Percentiles rank a stretch among this genome's conserved stretches.
phyloP scores from a whole-genome alignment of 768 basidiomycete species.

The Hypholoma fasciculare region DNA sequence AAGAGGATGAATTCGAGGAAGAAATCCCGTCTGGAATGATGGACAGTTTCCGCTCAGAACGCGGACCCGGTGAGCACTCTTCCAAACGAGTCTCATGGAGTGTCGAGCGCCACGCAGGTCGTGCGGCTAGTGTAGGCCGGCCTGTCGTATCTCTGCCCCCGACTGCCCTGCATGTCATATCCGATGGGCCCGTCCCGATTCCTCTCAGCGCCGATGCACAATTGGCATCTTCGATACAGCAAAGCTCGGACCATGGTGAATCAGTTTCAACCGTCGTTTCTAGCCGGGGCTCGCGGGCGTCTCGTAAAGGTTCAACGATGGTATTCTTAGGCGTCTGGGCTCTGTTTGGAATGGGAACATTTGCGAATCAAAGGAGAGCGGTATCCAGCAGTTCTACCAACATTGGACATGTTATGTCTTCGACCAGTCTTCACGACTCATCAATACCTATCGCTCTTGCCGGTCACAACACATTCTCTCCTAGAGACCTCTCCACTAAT shows the following conservation, averaged over 20 bases:
- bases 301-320: slow-evolving; percentile 72
- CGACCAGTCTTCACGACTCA: slow-evolving; percentile 12
- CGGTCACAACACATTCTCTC: neutral
- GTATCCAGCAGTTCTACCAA: slow-evolving; percentile 26
- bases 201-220: slow-evolving; percentile 1
- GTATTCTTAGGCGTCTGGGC: slow-evolving; percentile 80
- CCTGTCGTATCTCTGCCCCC: slow-evolving; percentile 32
- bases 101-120: slow-evolving; percentile 45
- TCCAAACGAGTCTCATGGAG: slow-evolving; percentile 71
- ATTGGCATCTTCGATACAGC: slow-evolving; percentile 1
- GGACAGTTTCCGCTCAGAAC: slow-evolving; percentile 80
- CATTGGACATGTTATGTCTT: slow-evolving; percentile 50
- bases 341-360: slow-evolving; percentile 66
- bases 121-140: slow-evolving; percentile 48
- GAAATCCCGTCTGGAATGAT: slow-evolving; percentile 59
- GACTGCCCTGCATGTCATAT: slow-evolving; percentile 32
- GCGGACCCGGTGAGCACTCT: slow-evolving; percentile 40
- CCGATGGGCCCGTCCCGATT: slow-evolving; percentile 24
- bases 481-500: neutral
- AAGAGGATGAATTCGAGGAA: slow-evolving; percentile 25
- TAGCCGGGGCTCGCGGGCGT: slow-evolving; percentile 58
- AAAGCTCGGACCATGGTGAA: slow-evolving; percentile 3
- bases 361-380: slow-evolving; percentile 32
- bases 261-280: slow-evolving; percentile 14
- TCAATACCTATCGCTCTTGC: slow-evolving; percentile 13